Percentiles rank a stretch among this genome's conserved stretches.
phyloP scores from a whole-genome alignment of 2,329 filamentous ascomycete species.

The Calonectria hawksworthii region DNA sequence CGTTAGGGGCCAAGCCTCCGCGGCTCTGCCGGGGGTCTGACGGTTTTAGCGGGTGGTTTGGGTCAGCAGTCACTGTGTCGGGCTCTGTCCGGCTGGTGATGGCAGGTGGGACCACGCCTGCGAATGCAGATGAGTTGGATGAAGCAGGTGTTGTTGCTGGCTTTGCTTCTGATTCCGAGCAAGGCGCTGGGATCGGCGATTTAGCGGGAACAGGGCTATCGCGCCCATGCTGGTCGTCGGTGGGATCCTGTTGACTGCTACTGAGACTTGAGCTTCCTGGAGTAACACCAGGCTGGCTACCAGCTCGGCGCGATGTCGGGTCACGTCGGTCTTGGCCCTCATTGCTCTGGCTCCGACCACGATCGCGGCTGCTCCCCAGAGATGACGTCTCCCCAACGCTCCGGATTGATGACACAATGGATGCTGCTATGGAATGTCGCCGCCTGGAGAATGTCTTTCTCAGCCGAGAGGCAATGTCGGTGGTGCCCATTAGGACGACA shows the following conservation, averaged over 20 bases:
- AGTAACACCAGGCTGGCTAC: slow-evolving; percentile 41
- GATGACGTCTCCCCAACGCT: slow-evolving; percentile 41
- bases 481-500: slow-evolving; percentile 54
- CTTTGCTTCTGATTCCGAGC: slow-evolving; percentile 11
- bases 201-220: neutral
- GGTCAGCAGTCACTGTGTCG: slow-evolving; percentile 29
- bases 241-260: slow-evolving; percentile 31
- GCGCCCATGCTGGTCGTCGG: neutral
- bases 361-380: slow-evolving; percentile 41
- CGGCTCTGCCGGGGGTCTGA: slow-evolving; percentile 40
- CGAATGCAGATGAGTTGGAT: slow-evolving; percentile 1
- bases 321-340: slow-evolving; percentile 27
- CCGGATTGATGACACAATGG: slow-evolving; percentile 52
- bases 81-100: slow-evolving; percentile 29
- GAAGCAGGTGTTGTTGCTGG: slow-evolving; percentile 14
- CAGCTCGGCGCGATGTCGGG: slow-evolving; percentile 34
- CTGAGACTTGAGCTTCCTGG: slow-evolving; percentile 25
- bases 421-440: slow-evolving; percentile 57
- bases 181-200: neutral
- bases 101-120: slow-evolving; percentile 39
- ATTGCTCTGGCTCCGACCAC: slow-evolving; percentile 25
- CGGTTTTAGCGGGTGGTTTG: slow-evolving; percentile 39
- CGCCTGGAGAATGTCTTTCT: slow-evolving; percentile 60
- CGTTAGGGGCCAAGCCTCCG: slow-evolving; percentile 41
- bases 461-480: slow-evolving; percentile 61